These are phyloP conservation scores for Fusarium temperatum DNA, from an alignment of 2,329 filamentous ascomycete genomes.

Conservation along the genomic window DNA sequence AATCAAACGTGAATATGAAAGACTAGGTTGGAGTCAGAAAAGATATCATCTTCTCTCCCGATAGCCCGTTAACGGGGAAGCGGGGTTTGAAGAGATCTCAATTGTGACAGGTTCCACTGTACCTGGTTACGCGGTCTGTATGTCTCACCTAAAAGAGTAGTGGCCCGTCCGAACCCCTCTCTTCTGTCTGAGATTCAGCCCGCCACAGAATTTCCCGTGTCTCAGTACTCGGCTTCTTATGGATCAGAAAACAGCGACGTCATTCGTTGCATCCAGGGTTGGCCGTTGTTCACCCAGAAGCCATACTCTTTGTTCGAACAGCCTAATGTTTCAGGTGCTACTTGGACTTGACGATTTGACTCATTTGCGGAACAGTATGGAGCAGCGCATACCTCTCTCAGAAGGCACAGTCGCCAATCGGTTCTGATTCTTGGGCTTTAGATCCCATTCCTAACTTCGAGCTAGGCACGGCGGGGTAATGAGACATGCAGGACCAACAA, in stretches of 20 bases:
- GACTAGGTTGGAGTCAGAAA: fast-evolving
- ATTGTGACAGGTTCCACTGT: not conserved
- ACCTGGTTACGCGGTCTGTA: not conserved
- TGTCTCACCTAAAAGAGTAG: not conserved
- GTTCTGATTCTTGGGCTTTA: not conserved
- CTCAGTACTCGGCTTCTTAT: not conserved
- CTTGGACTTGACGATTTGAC: fast-evolving
- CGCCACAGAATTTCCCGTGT: not conserved
- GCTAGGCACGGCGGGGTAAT: not conserved
- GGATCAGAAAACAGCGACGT: fast-evolving
- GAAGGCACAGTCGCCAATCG: too few species aligned
- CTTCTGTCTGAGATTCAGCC: not conserved
- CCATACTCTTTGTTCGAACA: not conserved
- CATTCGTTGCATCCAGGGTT: not conserved
- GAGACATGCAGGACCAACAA: not conserved
- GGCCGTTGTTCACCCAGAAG: fast-evolving
- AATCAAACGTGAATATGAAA: fast-evolving
- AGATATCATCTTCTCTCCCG: not conserved
- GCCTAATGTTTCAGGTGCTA: fast-evolving
- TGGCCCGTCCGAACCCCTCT: not conserved
- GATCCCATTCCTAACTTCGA: too few species aligned
- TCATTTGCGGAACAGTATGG: not conserved
- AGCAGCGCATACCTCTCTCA: not conserved
- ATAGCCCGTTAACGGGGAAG: not conserved
- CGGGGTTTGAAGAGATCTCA: not conserved